Evolutionary conservation across 129 eudicot genomes (phyloP), one percentile per base, ranked within the genome.

Genomic region (Artemisia annua): DNA sequence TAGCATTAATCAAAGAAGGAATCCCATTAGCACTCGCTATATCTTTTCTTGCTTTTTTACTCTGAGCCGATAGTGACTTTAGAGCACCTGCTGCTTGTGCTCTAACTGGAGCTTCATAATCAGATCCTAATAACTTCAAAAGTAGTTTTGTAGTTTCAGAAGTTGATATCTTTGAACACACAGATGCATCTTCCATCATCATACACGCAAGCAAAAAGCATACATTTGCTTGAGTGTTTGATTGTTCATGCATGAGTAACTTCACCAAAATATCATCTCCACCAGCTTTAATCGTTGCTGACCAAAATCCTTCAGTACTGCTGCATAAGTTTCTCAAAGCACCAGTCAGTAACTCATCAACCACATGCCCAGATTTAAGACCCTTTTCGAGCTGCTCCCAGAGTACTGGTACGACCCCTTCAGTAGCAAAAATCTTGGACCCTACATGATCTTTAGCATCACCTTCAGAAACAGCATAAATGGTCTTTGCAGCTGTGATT

Each of bases 41-140:
- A 75, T 91, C 95, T 71, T 55, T 71, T 85, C 95, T 85, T 62
- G 97, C 97, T 57, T 95, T 93, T 84, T 91, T 95, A 83, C 90
- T 80, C 76, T 88, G 99, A 28, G 99, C 95, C 68, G 99, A 95
- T 79, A 95, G 99, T 71, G 97, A 91, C 81, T 95, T 95, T 12
- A 95, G 79, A 63, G 97, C 88, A 74, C 80, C 89, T 49, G 99
- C 99, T n/a, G 99, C 96, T 77, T 95, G 97, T 71, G 97, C 97
- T 85, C 99, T 85, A 20, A 88, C 92, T 69, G 97, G 76, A 74
- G 97, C 87, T 80, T 91, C 99, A 81, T 90, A 91, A 48, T 86
- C 95, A 15, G 97, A 76, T 20, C 99, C 96, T 64, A 95, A 75
- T 69, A 95, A 82, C 87, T 88, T 85, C 51, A 95, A 86, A 67